Conservation (phyloP, 2,329 filamentous ascomycete species). For the Calonectria pauciramosa region DNA sequence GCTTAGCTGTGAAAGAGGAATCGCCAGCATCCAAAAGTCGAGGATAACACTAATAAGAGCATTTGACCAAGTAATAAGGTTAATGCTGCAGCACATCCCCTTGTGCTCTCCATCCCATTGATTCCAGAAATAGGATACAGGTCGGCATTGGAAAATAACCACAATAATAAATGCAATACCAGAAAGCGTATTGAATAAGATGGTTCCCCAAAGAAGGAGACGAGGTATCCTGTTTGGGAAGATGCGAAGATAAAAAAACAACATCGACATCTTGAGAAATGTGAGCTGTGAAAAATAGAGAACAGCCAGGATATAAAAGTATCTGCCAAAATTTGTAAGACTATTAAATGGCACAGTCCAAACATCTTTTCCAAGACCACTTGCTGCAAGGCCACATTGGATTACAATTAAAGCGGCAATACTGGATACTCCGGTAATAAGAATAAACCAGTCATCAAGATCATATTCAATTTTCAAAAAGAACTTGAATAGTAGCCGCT, state of each 20-base stretch:
- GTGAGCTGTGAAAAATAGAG: conserved; percentile 28
- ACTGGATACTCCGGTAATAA: background rate
- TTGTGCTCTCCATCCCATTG: conserved; percentile 19
- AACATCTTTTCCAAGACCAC: conserved; percentile 23
- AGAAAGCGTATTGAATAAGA: background rate
- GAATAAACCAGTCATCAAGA: background rate
- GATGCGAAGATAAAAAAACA: conserved; percentile 31
- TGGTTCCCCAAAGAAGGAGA: conserved; percentile 25
- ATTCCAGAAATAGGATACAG: conserved; percentile 24
- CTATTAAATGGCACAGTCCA: conserved; percentile 16
- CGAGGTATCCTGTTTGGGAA: background rate
- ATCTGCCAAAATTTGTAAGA: conserved; percentile 5
- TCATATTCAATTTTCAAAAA: background rate
- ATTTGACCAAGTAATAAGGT: conserved; percentile 25
- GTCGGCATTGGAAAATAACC: conserved; percentile 15
- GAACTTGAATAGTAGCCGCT: background rate
- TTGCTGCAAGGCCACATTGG: conserved; percentile 11
- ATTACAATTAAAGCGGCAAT: background rate
- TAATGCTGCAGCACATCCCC: conserved; percentile 14
- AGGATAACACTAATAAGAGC: conserved; percentile 24
- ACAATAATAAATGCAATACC: conserved; percentile 13
- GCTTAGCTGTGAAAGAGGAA: background rate
- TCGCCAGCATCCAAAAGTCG: conserved; percentile 4
- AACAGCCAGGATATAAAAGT: conserved; percentile 16
- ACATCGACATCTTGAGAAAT: conserved; percentile 22